Conservation (phyloP, 306 rosid species). For the Astragalus glycyphyllos region DNA sequence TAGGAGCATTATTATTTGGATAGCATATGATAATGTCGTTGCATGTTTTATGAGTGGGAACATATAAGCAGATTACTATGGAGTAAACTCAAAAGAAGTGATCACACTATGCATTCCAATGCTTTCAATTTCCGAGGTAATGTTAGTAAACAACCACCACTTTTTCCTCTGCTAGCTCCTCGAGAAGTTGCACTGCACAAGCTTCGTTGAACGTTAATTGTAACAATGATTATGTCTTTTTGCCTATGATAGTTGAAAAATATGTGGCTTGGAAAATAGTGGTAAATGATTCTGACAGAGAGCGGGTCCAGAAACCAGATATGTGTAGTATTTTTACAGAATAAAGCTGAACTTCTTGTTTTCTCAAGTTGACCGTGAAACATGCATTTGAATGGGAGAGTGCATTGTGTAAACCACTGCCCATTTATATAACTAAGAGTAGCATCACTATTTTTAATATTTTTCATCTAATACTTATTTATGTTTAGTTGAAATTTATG, state of each 20-base stretch:
- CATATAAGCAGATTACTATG: background rate
- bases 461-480: no score
- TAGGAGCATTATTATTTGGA: background rate
- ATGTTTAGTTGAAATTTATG: no score
- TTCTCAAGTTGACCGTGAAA: conserved; percentile 24
- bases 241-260: background rate
- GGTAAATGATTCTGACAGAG: conserved; percentile 17
- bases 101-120: background rate
- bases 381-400: conserved; percentile 20
- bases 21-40: conserved; percentile 2
- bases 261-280: conserved; percentile 26
- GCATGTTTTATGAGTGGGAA: conserved; percentile 19
- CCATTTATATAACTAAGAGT: no score
- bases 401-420: conserved; percentile 1
- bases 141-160: conserved; percentile 1
- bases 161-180: conserved; percentile 13
- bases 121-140: conserved; percentile 39
- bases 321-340: background rate
- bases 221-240: conserved; percentile 33
- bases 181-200: conserved; percentile 45
- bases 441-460: no score
- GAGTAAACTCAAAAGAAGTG: conserved; percentile 22
- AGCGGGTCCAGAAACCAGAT: conserved; percentile 21
- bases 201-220: conserved; percentile 13
- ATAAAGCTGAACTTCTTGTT: conserved; percentile 29